These are phyloP conservation scores for Beauveria brongniartii DNA, from an alignment of 2,329 filamentous ascomycete genomes.

Conservation along the genomic window DNA sequence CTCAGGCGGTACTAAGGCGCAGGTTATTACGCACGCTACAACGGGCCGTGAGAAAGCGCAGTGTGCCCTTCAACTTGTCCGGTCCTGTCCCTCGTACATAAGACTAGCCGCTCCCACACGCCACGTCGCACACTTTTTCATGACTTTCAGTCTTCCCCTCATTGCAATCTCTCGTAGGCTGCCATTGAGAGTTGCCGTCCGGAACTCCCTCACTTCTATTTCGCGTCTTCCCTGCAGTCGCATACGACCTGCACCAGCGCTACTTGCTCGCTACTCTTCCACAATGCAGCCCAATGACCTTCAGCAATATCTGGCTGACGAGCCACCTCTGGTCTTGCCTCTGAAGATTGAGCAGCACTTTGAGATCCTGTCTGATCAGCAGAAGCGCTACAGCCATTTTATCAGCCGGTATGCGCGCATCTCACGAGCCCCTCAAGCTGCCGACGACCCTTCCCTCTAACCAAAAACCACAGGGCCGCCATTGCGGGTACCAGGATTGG, in stretches of 20 bases:
- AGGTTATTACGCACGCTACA: neutral
- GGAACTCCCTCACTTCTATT: neutral
- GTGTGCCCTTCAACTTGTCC: neutral
- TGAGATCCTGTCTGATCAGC: slow-evolving; percentile 61
- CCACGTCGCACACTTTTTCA: slow-evolving; percentile 17
- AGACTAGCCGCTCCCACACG: slow-evolving; percentile 13
- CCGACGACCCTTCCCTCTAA: slow-evolving; percentile 35
- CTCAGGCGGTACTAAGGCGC: neutral
- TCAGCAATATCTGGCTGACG: slow-evolving; percentile 80
- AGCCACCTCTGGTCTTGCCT: slow-evolving; percentile 78
- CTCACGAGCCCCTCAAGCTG: neutral
- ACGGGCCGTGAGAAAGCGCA: slow-evolving; percentile 8
- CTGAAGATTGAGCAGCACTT: slow-evolving; percentile 93
- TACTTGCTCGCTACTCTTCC: slow-evolving; percentile 13
- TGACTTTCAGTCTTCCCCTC: slow-evolving; percentile 27
- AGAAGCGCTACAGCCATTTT: slow-evolving; percentile 88
- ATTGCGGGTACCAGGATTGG: slow-evolving; percentile 71
- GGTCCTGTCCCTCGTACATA: slow-evolving; percentile 7
- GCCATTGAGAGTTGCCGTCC: slow-evolving; percentile 16
- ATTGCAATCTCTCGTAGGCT: slow-evolving; percentile 28
- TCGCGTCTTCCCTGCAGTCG: neutral
- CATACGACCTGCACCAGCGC: slow-evolving; percentile 16
- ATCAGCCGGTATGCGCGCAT: slow-evolving; percentile 58
- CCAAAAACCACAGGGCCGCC: slow-evolving; percentile 49
- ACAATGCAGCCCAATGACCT: slow-evolving; percentile 54